phyloP scores from a whole-genome alignment of 2,329 filamentous ascomycete species.

The Purpureocillium takamizusanense region DNA sequence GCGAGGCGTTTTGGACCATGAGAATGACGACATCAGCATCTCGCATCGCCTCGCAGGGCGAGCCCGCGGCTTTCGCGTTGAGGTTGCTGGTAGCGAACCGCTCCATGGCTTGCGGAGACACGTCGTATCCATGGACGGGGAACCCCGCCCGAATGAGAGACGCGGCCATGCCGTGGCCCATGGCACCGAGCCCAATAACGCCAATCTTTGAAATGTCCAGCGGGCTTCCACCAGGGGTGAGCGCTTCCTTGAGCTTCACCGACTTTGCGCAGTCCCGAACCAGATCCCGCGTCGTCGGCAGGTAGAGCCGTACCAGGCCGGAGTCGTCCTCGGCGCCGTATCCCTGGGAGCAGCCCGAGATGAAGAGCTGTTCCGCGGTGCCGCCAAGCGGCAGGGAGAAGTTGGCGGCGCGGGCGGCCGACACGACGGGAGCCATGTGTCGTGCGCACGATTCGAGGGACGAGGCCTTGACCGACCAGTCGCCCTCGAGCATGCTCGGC shows the following conservation, averaged over 20 bases:
- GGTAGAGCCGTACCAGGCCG: constrained; percentile 16
- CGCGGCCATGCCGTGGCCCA: constrained; percentile 27
- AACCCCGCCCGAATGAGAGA: constrained; percentile 23
- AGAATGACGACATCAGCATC: constrained; percentile 21
- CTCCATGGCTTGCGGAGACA: constrained; percentile 17
- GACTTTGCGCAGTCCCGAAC: constrained; percentile 10
- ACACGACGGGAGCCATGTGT: constrained; percentile 21
- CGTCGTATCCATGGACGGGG: constrained; percentile 23
- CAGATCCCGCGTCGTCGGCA: constrained; percentile 7
- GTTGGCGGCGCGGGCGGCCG: constrained; percentile 15
- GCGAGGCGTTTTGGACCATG: constrained; percentile 25
- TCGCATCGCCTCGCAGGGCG: constrained; percentile 17
- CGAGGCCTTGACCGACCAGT: constrained; percentile 27
- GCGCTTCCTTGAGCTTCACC: constrained; percentile 1
- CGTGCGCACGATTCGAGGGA: constrained; percentile 26
- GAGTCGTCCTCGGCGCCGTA: constrained; percentile 18
- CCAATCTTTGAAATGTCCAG: constrained; percentile 19
- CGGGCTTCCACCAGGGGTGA: constrained; percentile 11
- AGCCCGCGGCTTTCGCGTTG: constrained; percentile 12
- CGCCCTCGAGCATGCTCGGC: constrained; percentile 40
- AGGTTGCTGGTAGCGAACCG: constrained; percentile 17
- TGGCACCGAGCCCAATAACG: constrained; percentile 26
- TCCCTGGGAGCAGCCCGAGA: constrained; percentile 15
- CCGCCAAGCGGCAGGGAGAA: constrained; percentile 27
- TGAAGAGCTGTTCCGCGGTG: constrained; percentile 21